Evolutionary conservation across 106 monocot genomes (phyloP).

Genomic region (Phalaenopsis equestris): DNA sequence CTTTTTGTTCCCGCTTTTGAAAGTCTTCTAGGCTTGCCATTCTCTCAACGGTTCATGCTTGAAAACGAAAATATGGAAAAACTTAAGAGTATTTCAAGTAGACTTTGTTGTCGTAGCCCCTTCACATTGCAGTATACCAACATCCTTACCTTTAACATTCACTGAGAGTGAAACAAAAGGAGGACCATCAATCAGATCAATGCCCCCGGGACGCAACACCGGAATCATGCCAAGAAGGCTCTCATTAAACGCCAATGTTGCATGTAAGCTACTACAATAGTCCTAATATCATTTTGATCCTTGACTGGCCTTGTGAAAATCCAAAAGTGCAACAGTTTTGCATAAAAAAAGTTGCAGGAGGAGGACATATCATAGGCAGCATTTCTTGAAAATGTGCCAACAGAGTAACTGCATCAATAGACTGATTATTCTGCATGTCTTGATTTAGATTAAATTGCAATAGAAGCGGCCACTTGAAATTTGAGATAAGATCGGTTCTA

Average conservation of each 20-base stretch:
- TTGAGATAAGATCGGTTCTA: conserved; percentile 8
- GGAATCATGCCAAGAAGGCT: conserved; percentile 81
- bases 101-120: conserved; percentile 95
- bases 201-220: conserved; percentile 84
- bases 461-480: conserved; percentile 26
- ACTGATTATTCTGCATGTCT: conserved; percentile 27
- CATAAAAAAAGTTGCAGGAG: conserved; percentile 68
- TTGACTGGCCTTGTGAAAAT: conserved; percentile 78
- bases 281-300: conserved; percentile 69
- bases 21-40: conserved; percentile 94
- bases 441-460: conserved; percentile 54
- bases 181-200: conserved; percentile 93
- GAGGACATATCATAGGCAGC: conserved; percentile 68
- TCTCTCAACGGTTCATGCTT: conserved; percentile 88
- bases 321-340: conserved; percentile 94
- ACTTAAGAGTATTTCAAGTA: conserved; percentile 91
- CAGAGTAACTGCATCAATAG: conserved; percentile 19
- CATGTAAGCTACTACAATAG: conserved; percentile 80
- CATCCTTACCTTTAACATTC: conserved; percentile 83
- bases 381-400: conserved; percentile 53
- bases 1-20: conserved; percentile 91
- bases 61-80: conserved; percentile 73
- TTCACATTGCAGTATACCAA: conserved; percentile 94
- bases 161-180: conserved; percentile 78
- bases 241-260: conserved; percentile 67